A percentile compares a stretch with the other conserved stretches of the same genome.
These are phyloP conservation scores for Lasiosphaeria ovina DNA, from an alignment of 495 filamentous ascomycete genomes.

Conservation along the genomic window DNA sequence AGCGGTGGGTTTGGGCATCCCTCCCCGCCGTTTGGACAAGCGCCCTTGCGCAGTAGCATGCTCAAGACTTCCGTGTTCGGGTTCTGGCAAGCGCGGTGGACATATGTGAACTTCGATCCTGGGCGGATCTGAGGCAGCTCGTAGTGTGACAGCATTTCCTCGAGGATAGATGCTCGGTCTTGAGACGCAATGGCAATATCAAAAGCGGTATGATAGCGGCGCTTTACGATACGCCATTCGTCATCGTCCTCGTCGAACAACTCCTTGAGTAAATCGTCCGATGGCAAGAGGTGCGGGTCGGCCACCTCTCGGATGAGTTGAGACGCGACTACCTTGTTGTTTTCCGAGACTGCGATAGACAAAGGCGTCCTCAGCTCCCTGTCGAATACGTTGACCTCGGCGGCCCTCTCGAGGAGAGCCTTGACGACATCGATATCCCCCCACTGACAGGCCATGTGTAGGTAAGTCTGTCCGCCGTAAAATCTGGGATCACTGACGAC, in stretches of 20 bases:
- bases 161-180: conserved; percentile 11
- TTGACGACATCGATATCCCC: conserved; percentile 23
- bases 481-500: conserved; percentile 19
- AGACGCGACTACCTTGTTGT: conserved; percentile 13
- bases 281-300: conserved; percentile 25
- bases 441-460: conserved; percentile 28
- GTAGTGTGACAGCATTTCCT: conserved; percentile 24
- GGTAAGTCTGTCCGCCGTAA: conserved; percentile 24
- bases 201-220: conserved; percentile 21
- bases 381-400: conserved; percentile 29
- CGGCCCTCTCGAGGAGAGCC: conserved; percentile 25
- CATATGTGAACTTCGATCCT: conserved; percentile 13
- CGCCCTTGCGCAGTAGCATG: conserved; percentile 18
- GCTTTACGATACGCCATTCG: conserved; percentile 21
- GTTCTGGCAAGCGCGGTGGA: conserved; percentile 24
- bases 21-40: conserved; percentile 15
- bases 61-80: conserved; percentile 23
- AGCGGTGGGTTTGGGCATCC: conserved; percentile 14
- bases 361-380: conserved; percentile 25
- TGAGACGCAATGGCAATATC: conserved; percentile 21
- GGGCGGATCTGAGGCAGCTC: conserved; percentile 18
- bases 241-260: conserved; percentile 10
- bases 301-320: conserved; percentile 26
- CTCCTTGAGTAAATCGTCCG: conserved; percentile 20
- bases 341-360: conserved; percentile 22